Base-by-base conservation (phyloP, 139 green algal genomes). In the Spirogloea muscicola region DNA sequence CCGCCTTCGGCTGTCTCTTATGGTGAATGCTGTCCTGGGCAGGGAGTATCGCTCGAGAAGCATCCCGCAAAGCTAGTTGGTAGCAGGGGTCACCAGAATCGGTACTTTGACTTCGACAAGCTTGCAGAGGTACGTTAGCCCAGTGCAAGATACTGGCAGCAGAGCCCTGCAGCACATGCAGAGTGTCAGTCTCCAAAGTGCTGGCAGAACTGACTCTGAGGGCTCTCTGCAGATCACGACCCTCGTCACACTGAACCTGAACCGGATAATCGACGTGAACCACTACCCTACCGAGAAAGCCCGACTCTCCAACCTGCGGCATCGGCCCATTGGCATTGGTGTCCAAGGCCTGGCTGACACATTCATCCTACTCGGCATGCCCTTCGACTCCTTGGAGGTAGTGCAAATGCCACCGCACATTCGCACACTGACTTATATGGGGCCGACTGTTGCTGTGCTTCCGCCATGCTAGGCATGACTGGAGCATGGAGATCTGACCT, bases 231-330 rank as follows among this genome's bases (percentile, higher is more conserved):
- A 52, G 51, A 85, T 92, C 21, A 85, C 62, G 58, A 78, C 64
- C 57, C 70, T 70, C 52, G 89, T 90, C 9, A 94, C 93, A 0
- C 84, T 77, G 69, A 98, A 97, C 86, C 84, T 98, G 25, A 98
- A 98, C 87, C 90, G 91, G 62, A 97, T 98, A 84, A 98, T 98
- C 67, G 94, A 98, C 79, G 82, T 96, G 81, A 98, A 98, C 90
- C 96, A 89, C 88, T 98, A 98, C 84, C 94, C 94, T 0, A 88
- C 91, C 5, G 89, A 96, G 74, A 90, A 87, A 1, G 92, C 92
- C 0, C 78, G 86, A 37, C 68, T 76, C 48, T 94, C 86, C 72
- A 98, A 98, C 89, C 88, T 96, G 84, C 86, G 90, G 37, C 94
- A 98, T 88, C 82, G 94, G 18, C 94, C 94, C 76, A 97, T 98